A percentile compares a stretch with the other conserved stretches of the same genome.
Conservation (phyloP, 2,329 filamentous ascomycete genomes). For the Teratosphaeria viscida region DNA sequence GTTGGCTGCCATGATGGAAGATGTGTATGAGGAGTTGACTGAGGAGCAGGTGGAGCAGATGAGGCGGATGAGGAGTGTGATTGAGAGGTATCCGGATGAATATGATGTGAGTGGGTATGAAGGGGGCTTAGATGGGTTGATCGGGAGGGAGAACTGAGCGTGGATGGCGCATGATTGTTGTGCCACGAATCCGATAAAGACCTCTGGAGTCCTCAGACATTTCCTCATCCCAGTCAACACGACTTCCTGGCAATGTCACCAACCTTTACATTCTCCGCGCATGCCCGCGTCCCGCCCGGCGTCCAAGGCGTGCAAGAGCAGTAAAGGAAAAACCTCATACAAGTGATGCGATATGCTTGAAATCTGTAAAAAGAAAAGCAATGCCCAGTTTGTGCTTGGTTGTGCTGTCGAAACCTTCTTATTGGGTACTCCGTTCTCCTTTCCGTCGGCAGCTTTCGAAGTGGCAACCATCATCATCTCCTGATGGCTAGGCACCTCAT, state of each 20-base stretch:
- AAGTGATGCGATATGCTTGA: not conserved
- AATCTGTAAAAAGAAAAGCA: not conserved
- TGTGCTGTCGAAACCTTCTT: not conserved
- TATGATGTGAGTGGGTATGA: slow-evolving; percentile 75
- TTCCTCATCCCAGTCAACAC: too few relatives aligned
- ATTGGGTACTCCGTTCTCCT: not conserved
- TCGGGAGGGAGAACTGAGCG: not conserved
- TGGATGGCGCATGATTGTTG: not conserved
- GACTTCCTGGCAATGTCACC: not conserved
- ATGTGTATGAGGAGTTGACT: slow-evolving; percentile 81
- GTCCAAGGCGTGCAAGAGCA: too few relatives aligned
- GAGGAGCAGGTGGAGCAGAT: slow-evolving; percentile 70
- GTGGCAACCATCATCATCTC: too few relatives aligned
- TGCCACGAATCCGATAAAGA: not conserved
- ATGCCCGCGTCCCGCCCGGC: too few relatives aligned
- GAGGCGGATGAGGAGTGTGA: slow-evolving; percentile 59
- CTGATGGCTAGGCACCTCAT: too few relatives aligned
- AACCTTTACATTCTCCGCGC: not conserved
- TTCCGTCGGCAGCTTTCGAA: too few relatives aligned
- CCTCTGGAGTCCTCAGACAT: too few relatives aligned
- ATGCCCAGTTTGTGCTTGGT: too few relatives aligned
- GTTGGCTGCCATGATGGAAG: slow-evolving; percentile 65
- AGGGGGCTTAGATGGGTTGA: slow-evolving; percentile 57
- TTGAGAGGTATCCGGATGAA: slow-evolving; percentile 82
- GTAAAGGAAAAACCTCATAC: not conserved